These are phyloP conservation scores for Psilocybe subaeruginosa DNA, from an alignment of 768 basidiomycete genomes.

Conservation along the genomic window DNA sequence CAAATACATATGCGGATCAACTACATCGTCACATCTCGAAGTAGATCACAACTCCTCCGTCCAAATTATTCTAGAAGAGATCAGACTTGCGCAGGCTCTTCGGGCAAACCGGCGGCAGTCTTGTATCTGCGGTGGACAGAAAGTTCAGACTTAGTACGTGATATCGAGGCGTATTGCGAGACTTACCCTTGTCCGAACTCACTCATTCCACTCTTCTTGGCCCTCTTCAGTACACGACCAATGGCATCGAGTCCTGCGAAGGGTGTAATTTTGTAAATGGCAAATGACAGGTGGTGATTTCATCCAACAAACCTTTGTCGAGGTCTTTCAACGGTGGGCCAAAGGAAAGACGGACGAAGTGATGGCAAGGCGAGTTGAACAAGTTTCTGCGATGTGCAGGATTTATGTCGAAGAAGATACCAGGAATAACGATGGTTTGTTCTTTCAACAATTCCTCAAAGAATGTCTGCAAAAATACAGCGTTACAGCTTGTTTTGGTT, in stretches of 20 bases:
- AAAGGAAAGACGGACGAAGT: constrained; percentile 87
- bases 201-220: constrained; percentile 59
- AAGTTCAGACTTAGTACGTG: background rate
- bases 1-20: background rate
- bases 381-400: constrained; percentile 85
- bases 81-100: constrained; percentile 23
- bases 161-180: background rate
- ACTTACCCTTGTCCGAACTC: constrained; percentile 69
- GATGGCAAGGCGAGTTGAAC: constrained; percentile 89
- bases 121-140: constrained; percentile 31
- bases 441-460: constrained; percentile 94
- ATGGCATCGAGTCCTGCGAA: constrained; percentile 84
- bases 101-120: constrained; percentile 14
- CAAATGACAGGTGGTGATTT: background rate
- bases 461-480: constrained; percentile 60
- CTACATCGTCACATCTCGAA: background rate
- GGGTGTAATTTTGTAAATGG: constrained; percentile 1
- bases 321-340: constrained; percentile 81
- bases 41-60: background rate
- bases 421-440: constrained; percentile 89
- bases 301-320: constrained; percentile 59
- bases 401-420: constrained; percentile 88
- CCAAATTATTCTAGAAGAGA: background rate
- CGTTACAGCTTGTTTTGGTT: background rate
- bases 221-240: constrained; percentile 72